Evolutionary conservation across 371 early-diverging fungal genomes (phyloP), one percentile per base, ranked within the genome.

Genomic region (Mortierella sp.): DNA sequence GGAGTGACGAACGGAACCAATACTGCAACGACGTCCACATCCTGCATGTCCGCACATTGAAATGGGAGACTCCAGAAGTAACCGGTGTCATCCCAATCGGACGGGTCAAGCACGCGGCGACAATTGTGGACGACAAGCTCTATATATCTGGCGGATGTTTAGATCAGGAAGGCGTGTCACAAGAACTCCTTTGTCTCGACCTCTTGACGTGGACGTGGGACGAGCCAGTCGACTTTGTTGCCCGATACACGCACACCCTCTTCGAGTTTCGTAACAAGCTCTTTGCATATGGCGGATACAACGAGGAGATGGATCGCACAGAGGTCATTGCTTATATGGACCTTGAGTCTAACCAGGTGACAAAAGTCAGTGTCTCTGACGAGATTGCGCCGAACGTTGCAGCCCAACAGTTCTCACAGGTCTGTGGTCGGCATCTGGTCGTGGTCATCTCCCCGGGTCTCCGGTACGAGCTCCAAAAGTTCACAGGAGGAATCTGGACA

Each of bases 321-420:
- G 91, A 89, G 28, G 89, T 90, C 45, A 82, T 95, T 16, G 89
- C 93, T 0, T 91, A 92, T 71, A 90, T 95, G 74, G 92, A 94
- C 75, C 81, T 93, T 14, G 79, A 82, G 11, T 88, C 89, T 44
- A 48, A 81, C 38, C 88, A 83, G 50, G 88, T 90, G 58, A 91
- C 93, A 16, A 89, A 91, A 63, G 70, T 94, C 24, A 90, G 89
- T 21, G 91, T 93, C 28, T 87, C 88, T 3, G 91, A 92, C 24
- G 90, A 92, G 1, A 86, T 84, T 24, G 89, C 93, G 13, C 95
- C 95, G 3, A 90, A 92, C 42, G 78, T 91, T 13, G 81, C 89
- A 16, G 95, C 94, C 8, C 94, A 94, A 79, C 93, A 94, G 50
- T 94, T 92, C 81, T 90, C 93, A 9, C 94, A 94, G 71, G 83